Evolutionary conservation across 441 rosid genomes (phyloP), one percentile per base, ranked within the genome.

Genomic region (Pelargonium fulgidum): DNA sequence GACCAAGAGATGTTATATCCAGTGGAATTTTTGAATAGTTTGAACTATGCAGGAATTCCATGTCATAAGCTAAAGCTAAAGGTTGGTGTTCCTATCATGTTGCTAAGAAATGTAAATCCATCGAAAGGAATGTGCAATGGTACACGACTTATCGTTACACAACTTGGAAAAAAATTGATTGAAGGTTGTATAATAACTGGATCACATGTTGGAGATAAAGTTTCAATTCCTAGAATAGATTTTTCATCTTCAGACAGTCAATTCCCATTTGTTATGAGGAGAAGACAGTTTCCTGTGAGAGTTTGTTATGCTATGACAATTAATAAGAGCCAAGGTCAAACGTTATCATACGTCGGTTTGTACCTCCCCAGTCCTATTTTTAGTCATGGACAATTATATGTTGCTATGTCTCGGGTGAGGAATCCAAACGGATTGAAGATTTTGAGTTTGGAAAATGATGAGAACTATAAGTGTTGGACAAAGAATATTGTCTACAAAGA

Each of bases 321-420:
- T 5, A 70, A 75, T 7, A 70, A 75, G 11, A 75, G 71, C 7
- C 71, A 66, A 61, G 44, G 71, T 1, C 65, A 75, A 67, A 56
- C 72, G 0, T 26, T 68, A 1, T 10, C 19, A 0, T 1, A 11
- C 0, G 68, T 73, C 9, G 54, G 72, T 2, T 1, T 73, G 1
- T 73, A 50, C 22, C 4, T 73, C 0, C 69, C 33, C 0, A 39
- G 41, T 3, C 61, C 7, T 10, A 59, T 74, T 0, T 74, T 68
- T 3, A 17, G 8, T 10, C 77, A 68, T 48, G 36, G 36, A 29
- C 36, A 29, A 2, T 29, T 29, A 29, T 29, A 29, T 29, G 36
- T 29, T 29, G 36, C 66, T 2, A 13, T 26, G 5, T 74, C 65
- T 0, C 12, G 73, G 9, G 73, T 64, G 0, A 74, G 56, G 2